Percentiles rank a stretch among this genome's conserved stretches.
Evolutionary conservation across 305 asterid genomes (phyloP).

Genomic region (Solanum chacoense): DNA sequence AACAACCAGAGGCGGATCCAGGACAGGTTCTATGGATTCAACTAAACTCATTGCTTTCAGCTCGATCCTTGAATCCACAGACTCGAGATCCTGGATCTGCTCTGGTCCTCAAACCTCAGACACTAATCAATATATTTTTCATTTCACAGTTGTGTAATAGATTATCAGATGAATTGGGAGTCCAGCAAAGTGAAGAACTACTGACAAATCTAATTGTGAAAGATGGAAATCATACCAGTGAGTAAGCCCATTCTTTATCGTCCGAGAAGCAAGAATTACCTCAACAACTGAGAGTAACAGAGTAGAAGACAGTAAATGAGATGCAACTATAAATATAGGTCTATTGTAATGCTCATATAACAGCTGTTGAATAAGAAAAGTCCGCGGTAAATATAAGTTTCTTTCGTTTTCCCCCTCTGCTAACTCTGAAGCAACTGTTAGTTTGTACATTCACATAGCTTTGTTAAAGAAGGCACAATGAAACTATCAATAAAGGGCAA

Average conservation of each 20-base stretch:
- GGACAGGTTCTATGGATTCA: neutral
- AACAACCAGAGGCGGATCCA: neutral
- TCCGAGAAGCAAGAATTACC: neutral
- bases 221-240: neutral
- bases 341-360: neutral
- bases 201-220: slow-evolving; percentile 8
- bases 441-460: neutral
- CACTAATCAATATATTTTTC: neutral
- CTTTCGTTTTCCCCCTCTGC: neutral
- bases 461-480: neutral
- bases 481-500: neutral
- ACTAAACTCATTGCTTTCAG: neutral
- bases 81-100: neutral
- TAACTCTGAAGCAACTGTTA: neutral
- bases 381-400: neutral
- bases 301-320: neutral
- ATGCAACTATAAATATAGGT: neutral
- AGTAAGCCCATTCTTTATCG: neutral
- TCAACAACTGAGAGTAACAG: neutral
- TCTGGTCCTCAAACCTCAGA: neutral
- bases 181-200: slow-evolving; percentile 36
- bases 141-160: slow-evolving; percentile 58
- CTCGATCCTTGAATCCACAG: neutral
- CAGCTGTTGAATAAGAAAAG: neutral
- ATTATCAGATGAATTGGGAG: slow-evolving; percentile 66